phyloP scores from a whole-genome alignment of 768 basidiomycete genomes.

The Pisolithus sp. region DNA sequence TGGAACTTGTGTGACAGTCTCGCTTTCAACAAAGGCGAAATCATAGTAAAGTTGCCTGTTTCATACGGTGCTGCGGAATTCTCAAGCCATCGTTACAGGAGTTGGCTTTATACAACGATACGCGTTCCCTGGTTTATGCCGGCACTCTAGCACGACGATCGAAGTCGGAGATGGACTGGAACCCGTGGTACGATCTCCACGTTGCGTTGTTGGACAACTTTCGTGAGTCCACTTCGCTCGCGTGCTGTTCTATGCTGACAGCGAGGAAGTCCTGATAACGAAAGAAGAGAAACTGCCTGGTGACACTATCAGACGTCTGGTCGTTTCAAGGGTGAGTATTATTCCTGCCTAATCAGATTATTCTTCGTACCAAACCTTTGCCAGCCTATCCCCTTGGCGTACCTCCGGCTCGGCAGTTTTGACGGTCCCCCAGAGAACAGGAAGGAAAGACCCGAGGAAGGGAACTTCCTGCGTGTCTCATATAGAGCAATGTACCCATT shows the following conservation, averaged over 20 bases:
- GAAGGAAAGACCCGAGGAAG: slow-evolving; percentile 56
- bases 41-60: slow-evolving; percentile 46
- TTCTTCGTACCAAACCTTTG: slow-evolving; percentile 6
- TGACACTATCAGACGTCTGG: slow-evolving; percentile 41
- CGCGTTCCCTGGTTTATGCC: slow-evolving; percentile 62
- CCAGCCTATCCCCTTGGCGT: slow-evolving; percentile 77
- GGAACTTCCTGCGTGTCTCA: slow-evolving; percentile 46
- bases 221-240: slow-evolving; percentile 38
- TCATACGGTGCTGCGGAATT: background rate
- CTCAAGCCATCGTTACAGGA: slow-evolving; percentile 37
- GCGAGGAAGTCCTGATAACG: slow-evolving; percentile 52
- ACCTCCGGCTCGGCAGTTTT: slow-evolving; percentile 68
- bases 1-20: slow-evolving; percentile 76
- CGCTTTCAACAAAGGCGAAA: slow-evolving; percentile 69
- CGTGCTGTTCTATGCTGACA: slow-evolving; percentile 2
- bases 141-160: slow-evolving; percentile 57
- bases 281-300: slow-evolving; percentile 52
- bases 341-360: background rate
- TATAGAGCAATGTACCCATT: slow-evolving; percentile 65
- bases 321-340: slow-evolving; percentile 59
- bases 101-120: slow-evolving; percentile 73
- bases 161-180: slow-evolving; percentile 59
- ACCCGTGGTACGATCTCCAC: slow-evolving; percentile 64
- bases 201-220: slow-evolving; percentile 73
- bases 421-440: slow-evolving; percentile 52